Evolutionary conservation across 2,329 filamentous ascomycete genomes (phyloP).

Genomic region (Diaporthe sp.): DNA sequence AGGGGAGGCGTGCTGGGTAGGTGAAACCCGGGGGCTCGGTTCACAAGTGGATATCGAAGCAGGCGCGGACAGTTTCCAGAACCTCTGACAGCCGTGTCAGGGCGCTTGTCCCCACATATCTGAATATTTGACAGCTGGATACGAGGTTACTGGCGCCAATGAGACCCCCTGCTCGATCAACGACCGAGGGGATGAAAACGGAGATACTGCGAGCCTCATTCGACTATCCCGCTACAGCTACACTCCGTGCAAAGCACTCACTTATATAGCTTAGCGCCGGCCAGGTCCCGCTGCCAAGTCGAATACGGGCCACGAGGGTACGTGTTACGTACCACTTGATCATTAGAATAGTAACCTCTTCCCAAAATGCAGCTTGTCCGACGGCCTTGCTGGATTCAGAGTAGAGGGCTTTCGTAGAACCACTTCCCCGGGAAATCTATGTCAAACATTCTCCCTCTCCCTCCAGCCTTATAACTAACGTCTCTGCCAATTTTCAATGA

Average conservation of each 20-base stretch:
- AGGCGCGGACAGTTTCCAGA: neutral
- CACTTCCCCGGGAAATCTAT: neutral
- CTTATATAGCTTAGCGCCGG: neutral
- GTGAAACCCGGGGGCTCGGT: neutral
- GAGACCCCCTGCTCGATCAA: neutral
- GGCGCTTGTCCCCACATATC: slow-evolving; percentile 1
- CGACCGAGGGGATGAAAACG: neutral
- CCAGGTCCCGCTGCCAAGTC: slow-evolving; percentile 7
- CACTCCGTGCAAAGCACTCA: neutral
- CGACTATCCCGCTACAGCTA: neutral
- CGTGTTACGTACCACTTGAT: neutral
- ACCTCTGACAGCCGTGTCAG: neutral
- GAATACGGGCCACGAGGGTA: neutral
- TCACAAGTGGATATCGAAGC: neutral
- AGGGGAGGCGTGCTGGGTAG: neutral
- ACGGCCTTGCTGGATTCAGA: neutral
- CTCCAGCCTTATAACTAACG: neutral
- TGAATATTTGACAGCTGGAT: slow-evolving; percentile 22
- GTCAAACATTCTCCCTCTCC: neutral
- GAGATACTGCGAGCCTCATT: neutral
- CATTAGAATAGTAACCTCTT: neutral
- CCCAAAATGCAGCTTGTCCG: neutral
- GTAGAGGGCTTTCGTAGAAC: neutral
- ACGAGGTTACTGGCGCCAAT: slow-evolving; percentile 6
- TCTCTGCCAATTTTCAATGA: neutral